A percentile compares a stretch with the other conserved stretches of the same genome.
Conservation (phyloP, 208 protist genomes). For the Trypanosoma melophagium region DNA sequence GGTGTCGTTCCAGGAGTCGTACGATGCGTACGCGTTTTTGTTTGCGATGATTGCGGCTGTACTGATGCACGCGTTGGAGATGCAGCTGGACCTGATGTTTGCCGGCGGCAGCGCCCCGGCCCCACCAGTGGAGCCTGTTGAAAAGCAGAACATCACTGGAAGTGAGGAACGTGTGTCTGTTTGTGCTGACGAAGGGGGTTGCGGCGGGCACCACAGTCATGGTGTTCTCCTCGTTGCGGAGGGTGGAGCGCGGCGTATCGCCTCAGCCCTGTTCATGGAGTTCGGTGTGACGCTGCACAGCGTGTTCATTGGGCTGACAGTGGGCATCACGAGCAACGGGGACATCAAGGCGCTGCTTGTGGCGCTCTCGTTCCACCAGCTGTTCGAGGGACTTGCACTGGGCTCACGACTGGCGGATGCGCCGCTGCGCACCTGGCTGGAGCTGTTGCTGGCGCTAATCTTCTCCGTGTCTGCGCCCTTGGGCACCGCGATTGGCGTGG, state of each 20-base stretch:
- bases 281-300: constrained; percentile 62
- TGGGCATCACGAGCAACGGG: constrained; percentile 42
- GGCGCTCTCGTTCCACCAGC: constrained; percentile 30
- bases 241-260: neutral
- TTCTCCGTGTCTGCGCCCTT: constrained; percentile 57
- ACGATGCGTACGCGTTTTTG: constrained; percentile 46
- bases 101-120: constrained; percentile 31
- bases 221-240: neutral
- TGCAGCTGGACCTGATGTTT: constrained; percentile 32
- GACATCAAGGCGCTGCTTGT: constrained; percentile 20
- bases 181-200: neutral
- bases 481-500: constrained; percentile 33
- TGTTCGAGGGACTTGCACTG: constrained; percentile 35
- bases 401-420: constrained; percentile 28
- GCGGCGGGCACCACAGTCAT: neutral
- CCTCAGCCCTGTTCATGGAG: constrained; percentile 32
- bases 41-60: constrained; percentile 49
- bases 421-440: constrained; percentile 21
- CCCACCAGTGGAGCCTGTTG: neutral
- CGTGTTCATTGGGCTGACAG: constrained; percentile 59
- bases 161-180: no score
- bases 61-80: constrained; percentile 61
- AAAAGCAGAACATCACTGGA: neutral
- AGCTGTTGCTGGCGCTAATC: constrained; percentile 37
- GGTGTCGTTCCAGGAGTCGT: constrained; percentile 34